Evolutionary conservation across 192 early-diverging fungal species (phyloP), one percentile per base, ranked within the genome.

Genomic region (Linnemannia schmuckeri): DNA sequence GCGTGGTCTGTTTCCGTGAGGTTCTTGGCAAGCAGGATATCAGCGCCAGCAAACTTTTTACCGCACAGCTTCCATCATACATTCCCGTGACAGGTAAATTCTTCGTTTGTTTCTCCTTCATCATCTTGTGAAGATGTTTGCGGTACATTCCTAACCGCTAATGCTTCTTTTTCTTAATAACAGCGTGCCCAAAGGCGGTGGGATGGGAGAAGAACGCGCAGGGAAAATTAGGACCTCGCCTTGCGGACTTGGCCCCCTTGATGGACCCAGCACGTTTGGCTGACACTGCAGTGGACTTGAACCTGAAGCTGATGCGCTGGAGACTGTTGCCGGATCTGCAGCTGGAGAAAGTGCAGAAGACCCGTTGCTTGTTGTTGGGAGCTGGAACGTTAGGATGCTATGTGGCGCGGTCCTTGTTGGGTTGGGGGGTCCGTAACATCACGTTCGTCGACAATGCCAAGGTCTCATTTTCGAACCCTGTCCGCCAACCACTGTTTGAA

Each of bases 221-320:
- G 22, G 95, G 94, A 22, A 95, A 96, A 80, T 93, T 97, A 27
- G 95, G 92, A 15, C 96, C 98, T 41, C 94, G 98, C 27, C 75
- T 96, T 17, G 96, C 93, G 10, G 95, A 99, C 49, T 89, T 99
- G 10, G 95, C 96, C 0, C 93, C 95, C 10, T 84, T 97, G 30
- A 98, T 99, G 98, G 96, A 98, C 77, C 97, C 97, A 6, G 80
- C 73, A 47, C 94, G 95, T 70, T 90, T 99, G 74, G 97, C 97
- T 2, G 95, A 95, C 63, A 96, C 97, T 0, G 96, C 98, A 4
- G 96, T 99, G 24, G 96, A 97, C 77, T 88, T 99, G 52, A 99
- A 99, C 82, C 91, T 99, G 69, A 97, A 98, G 79, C 91, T 99
- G 66, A 99, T 99, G 98, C 93, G 96, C 57, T 99, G 98, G 98